Evolutionary conservation across 331 rosid species (phyloP).

Genomic region (Stylosanthes scabra): DNA sequence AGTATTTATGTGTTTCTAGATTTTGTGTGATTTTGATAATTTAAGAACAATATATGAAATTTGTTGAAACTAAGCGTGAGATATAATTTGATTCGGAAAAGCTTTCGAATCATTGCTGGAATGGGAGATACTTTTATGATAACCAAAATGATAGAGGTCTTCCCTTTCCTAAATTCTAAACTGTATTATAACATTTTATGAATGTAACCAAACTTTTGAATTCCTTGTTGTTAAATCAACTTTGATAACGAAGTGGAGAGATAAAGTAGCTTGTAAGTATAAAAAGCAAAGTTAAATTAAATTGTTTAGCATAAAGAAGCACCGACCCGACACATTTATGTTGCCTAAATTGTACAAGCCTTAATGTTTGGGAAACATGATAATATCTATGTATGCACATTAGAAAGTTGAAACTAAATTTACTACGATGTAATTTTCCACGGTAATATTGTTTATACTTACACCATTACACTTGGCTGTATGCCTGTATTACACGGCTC

Average conservation of each 20-base stretch:
- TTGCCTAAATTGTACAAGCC: conserved; percentile 33
- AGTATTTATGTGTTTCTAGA: neutral
- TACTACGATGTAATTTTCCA: neutral
- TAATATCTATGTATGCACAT: neutral
- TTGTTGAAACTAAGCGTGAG: conserved; percentile 29
- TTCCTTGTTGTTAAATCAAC: conserved; percentile 37
- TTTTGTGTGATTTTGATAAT: conserved; percentile 21
- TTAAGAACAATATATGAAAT: neutral
- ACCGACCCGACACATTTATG: conserved; percentile 19
- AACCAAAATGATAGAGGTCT: conserved; percentile 23
- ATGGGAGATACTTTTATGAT: conserved; percentile 6
- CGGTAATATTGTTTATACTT: too few relatives aligned
- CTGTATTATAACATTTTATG: neutral
- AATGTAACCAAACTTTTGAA: conserved; percentile 12
- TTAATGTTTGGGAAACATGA: conserved; percentile 28
- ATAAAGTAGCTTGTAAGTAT: conserved; percentile 32
- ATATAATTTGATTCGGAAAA: neutral
- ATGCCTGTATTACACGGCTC: too few relatives aligned
- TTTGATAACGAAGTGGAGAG: conserved; percentile 42
- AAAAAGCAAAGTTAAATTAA: conserved; percentile 17
- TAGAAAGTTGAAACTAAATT: neutral
- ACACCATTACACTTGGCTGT: neutral
- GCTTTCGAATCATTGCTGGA: conserved; percentile 9
- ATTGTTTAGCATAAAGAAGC: conserved; percentile 3
- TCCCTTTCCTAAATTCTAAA: conserved; percentile 1